These are phyloP conservation scores for Silybum marianum DNA, from an alignment of 129 eudicot species.

Conservation along the genomic window DNA sequence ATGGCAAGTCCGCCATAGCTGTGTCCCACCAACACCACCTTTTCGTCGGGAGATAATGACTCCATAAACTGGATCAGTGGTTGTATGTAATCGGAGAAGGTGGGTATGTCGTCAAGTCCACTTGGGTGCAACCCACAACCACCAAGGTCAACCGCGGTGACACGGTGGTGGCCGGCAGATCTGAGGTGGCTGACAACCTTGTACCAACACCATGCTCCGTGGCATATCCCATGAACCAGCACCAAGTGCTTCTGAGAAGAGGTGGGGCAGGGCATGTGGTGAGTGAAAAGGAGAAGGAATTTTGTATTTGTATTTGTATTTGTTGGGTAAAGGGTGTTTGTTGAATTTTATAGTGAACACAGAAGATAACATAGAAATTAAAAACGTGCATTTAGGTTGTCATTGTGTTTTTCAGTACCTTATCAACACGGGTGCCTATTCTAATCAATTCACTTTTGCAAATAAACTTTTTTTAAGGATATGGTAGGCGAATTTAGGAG, in stretches of 20 bases:
- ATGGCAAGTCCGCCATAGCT: conserved; percentile 60
- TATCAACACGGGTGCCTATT: too few species aligned
- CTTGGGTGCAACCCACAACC: conserved; percentile 53
- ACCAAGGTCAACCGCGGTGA: conserved; percentile 57
- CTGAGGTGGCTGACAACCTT: conserved; percentile 43
- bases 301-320: neutral
- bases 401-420: too few species aligned
- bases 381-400: neutral
- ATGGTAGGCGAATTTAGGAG: too few species aligned
- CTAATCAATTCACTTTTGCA: too few species aligned
- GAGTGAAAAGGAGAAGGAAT: neutral
- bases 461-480: too few species aligned
- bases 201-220: conserved; percentile 82
- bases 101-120: conserved; percentile 37
- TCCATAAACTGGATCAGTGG: conserved; percentile 49
- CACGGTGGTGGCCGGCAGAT: conserved; percentile 46
- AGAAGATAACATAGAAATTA: neutral
- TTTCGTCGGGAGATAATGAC: conserved; percentile 37
- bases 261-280: conserved; percentile 4
- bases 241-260: conserved; percentile 48
- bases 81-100: conserved; percentile 44
- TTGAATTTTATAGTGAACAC: neutral
- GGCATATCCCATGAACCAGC: conserved; percentile 59
- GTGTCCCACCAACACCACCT: conserved; percentile 63
- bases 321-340: neutral